Evolutionary conservation across 306 rosid genomes (phyloP).

Genomic region (Cicer pinnatifidum): DNA sequence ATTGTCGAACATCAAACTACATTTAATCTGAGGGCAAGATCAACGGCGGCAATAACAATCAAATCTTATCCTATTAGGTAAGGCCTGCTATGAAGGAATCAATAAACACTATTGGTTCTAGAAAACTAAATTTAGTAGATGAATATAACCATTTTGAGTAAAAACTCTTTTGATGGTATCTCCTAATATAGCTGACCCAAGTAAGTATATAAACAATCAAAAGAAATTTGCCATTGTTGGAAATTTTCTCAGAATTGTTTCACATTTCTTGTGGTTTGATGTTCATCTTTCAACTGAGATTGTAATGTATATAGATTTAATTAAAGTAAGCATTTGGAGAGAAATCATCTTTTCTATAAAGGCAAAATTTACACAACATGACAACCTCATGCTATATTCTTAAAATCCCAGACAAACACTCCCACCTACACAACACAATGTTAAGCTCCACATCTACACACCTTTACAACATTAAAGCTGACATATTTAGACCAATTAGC

Average conservation of each 20-base stretch:
- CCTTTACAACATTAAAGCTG: too few species aligned
- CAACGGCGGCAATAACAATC: conserved; percentile 8
- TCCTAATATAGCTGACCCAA: conserved; percentile 8
- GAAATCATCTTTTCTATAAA: background rate
- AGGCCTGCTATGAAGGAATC: conserved; percentile 2
- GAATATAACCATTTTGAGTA: conserved; percentile 17
- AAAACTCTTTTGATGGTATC: conserved; percentile 2
- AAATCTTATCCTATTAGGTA: conserved; percentile 23
- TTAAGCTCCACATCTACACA: too few species aligned
- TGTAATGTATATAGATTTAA: background rate
- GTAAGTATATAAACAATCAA: background rate
- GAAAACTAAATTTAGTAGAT: conserved; percentile 1
- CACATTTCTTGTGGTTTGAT: background rate
- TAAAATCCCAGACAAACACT: too few species aligned
- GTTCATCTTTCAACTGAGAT: background rate
- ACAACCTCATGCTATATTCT: too few species aligned
- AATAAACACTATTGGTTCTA: background rate
- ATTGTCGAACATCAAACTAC: conserved; percentile 19
- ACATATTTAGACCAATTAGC: too few species aligned
- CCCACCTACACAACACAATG: too few species aligned
- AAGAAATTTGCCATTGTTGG: background rate
- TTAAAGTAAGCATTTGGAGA: background rate
- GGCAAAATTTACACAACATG: too few species aligned
- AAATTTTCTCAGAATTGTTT: background rate
- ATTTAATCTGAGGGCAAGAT: conserved; percentile 10